A percentile compares a stretch with the other conserved stretches of the same genome.
Evolutionary conservation across 768 basidiomycete genomes (phyloP).

Genomic region (Leccinum subtestaceum): DNA sequence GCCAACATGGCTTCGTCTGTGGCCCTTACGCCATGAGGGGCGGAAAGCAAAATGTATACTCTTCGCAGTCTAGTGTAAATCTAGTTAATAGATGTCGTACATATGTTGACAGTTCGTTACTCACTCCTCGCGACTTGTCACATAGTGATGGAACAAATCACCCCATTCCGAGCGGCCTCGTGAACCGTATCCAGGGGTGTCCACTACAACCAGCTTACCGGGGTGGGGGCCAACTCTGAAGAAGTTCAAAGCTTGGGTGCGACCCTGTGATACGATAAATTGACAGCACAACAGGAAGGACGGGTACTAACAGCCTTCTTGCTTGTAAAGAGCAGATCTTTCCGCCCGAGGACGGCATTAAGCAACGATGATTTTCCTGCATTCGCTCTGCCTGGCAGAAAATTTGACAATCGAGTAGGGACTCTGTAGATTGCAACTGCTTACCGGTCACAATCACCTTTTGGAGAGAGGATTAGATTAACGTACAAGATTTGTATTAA

Average conservation of each 20-base stretch:
- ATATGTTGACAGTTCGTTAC: constrained; percentile 22
- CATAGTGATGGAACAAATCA: constrained; percentile 60
- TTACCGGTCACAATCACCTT: constrained; percentile 31
- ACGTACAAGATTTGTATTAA: neutral
- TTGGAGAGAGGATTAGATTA: neutral
- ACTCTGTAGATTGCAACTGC: neutral
- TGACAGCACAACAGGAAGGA: neutral
- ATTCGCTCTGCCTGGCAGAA: constrained; percentile 64
- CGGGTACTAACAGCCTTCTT: constrained; percentile 59
- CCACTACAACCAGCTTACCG: constrained; percentile 65
- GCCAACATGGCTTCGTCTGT: constrained; percentile 62
- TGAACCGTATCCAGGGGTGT: constrained; percentile 78
- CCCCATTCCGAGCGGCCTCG: constrained; percentile 79
- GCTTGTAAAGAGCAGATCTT: constrained; percentile 56
- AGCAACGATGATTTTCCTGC: constrained; percentile 74
- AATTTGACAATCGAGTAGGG: neutral
- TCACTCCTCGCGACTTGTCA: constrained; percentile 59
- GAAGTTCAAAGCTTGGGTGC: constrained; percentile 71
- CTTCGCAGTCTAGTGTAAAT: constrained; percentile 52
- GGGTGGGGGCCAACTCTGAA: constrained; percentile 57
- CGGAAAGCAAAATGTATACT: constrained; percentile 70
- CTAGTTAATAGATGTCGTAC: neutral
- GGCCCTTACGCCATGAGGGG: constrained; percentile 56
- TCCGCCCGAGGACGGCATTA: constrained; percentile 63
- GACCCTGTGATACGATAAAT: constrained; percentile 45